Evolutionary conservation across 75 land plant species (phyloP), one percentile per base, ranked within the genome.

Genomic region (Cunninghamia lanceolata): DNA sequence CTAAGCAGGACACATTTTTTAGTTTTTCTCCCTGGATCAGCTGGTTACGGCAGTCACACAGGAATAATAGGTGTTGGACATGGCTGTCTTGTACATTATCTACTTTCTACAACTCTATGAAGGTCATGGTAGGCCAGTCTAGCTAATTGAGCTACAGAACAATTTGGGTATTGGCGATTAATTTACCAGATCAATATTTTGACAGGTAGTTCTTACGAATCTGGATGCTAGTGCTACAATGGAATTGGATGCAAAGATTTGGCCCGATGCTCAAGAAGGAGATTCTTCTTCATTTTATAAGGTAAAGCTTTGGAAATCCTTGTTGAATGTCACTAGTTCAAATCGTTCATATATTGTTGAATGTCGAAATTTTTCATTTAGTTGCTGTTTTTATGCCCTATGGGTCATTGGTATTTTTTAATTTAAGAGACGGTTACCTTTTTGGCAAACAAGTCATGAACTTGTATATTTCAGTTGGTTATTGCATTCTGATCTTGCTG

Each of bases 161-260:
- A 53, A 25, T 13, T 25, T 79, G 3, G 82, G 14, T 17, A 7
- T 14, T 80, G 32, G n/a, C 28, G 82, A 80, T n/a, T 25, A 43
- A 25, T 30, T 42, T 42, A 6, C 13, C 82, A 8, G 47, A 25
- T 45, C n/a, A 80, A 34, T 86, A 45, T 83, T 70, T 80, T 28
- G 86, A 39, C 88, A 98, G 99, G 99, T 98, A 13, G 96, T 98
- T 42, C 93, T 98, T 52, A 94, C 92, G 43, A 97, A 98, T 90
- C 85, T 98, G 36, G 96, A 93, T 85, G 89, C 82, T 84, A 89
- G 86, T 85, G 50, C 86, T 32, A 68, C 87, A 13, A 84, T 87
- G 86, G 85, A 94, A 70, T 91, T 97, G 87, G 96, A 94, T 84
- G 99, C 97, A 21, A 97, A 93, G 88, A 93, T 75, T 85, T 95